Percentiles rank a stretch among this genome's conserved stretches.
Conservation (phyloP, 352 stramenopile genomes). For the Phytopythium helicoides region DNA sequence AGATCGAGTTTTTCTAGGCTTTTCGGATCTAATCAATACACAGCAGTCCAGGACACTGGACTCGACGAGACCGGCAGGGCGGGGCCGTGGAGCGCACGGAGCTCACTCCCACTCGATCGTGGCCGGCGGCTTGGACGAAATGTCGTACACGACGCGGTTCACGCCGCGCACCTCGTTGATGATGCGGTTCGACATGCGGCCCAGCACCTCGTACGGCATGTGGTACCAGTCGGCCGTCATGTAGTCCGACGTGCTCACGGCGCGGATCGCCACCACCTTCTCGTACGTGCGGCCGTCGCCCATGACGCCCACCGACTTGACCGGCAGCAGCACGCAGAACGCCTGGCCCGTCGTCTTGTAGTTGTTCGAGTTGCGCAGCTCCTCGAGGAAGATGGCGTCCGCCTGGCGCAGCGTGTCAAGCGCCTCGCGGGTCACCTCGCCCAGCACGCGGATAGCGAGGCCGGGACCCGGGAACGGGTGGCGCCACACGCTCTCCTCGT, state of each 20-base stretch:
- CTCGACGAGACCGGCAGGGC: background rate
- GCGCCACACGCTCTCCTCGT: slow-evolving; percentile 97
- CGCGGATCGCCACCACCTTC: slow-evolving; percentile 94
- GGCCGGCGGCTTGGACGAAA: slow-evolving; percentile 98
- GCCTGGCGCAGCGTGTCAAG: slow-evolving; percentile 97
- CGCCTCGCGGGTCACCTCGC: slow-evolving; percentile 93
- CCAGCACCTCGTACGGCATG: slow-evolving; percentile 98
- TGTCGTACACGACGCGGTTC: slow-evolving; percentile 99
- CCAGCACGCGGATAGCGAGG: slow-evolving; percentile 98
- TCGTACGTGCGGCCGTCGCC: slow-evolving; percentile 98
- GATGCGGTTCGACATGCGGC: slow-evolving; percentile 96
- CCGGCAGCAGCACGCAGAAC: slow-evolving; percentile 97
- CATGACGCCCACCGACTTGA: slow-evolving; percentile 98
- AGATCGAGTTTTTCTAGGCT: too few relatives aligned
- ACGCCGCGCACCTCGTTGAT: slow-evolving; percentile 99
- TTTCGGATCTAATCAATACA: too few relatives aligned
- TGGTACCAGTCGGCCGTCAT: slow-evolving; percentile 99
- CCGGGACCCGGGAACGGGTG: slow-evolving; percentile 99
- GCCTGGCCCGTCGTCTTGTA: slow-evolving; percentile 99
- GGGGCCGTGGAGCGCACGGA: too few relatives aligned
- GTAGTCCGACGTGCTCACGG: slow-evolving; percentile 99
- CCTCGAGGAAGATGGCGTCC: slow-evolving; percentile 98
- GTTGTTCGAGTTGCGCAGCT: slow-evolving; percentile 94
- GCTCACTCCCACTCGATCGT: slow-evolving; percentile 99
- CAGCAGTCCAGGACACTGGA: too few relatives aligned